These are phyloP conservation scores for Acanthamoeba culbertsoni DNA, from an alignment of 208 protist species.

Conservation along the genomic window DNA sequence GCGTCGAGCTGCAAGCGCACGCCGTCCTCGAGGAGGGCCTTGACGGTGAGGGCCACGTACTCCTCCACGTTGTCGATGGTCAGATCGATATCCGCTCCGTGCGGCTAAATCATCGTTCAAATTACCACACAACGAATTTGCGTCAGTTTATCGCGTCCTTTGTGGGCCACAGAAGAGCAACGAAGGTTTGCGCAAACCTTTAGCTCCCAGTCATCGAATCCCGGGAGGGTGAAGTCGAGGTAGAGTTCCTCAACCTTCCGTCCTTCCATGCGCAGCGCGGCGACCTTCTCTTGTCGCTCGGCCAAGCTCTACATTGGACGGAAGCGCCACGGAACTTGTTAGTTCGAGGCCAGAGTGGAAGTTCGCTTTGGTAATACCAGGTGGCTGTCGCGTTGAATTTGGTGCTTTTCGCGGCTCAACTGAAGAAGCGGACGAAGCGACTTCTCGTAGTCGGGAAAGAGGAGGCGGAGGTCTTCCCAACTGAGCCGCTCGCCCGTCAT, in stretches of 20 bases:
- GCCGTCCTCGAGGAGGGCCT: conserved; percentile 61
- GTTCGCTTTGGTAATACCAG: conserved; percentile 23
- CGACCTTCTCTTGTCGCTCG: neutral
- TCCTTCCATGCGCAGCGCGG: neutral
- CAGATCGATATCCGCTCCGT: conserved; percentile 60
- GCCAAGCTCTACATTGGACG: neutral
- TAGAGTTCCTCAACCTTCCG: conserved; percentile 63
- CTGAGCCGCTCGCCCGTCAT: conserved; percentile 64
- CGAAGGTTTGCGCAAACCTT: conserved; percentile 27
- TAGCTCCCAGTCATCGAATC: conserved; percentile 59
- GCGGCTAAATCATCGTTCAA: neutral
- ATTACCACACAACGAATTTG: neutral
- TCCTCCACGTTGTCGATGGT: conserved; percentile 71
- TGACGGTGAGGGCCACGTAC: conserved; percentile 67
- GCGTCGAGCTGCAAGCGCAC: conserved; percentile 67
- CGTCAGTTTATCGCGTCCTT: too few species aligned
- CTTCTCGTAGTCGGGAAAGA: conserved; percentile 63
- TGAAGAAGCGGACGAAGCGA: conserved; percentile 65
- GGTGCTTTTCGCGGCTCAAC: conserved; percentile 55
- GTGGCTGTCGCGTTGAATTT: neutral
- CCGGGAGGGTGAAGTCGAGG: conserved; percentile 78
- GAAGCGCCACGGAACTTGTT: neutral
- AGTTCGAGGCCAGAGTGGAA: neutral
- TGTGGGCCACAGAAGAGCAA: too few species aligned
- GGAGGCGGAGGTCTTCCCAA: conserved; percentile 64